Conservation (phyloP, 2,329 filamentous ascomycete genomes). For the Orbilia ellipsospora region DNA sequence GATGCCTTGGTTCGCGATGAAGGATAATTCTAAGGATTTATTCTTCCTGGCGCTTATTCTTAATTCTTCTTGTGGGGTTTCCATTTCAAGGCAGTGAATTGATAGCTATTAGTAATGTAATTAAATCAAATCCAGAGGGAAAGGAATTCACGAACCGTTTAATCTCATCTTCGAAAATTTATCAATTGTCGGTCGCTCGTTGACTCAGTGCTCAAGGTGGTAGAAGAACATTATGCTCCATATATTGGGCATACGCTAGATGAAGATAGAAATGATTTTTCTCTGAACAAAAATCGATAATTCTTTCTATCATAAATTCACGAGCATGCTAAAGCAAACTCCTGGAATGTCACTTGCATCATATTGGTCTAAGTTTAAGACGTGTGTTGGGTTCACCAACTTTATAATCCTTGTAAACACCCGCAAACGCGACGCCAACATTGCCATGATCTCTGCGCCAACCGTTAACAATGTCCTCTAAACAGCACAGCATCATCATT, state of each 20-base stretch:
- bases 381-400: not conserved
- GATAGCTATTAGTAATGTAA: conserved; percentile 15
- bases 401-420: not conserved
- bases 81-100: not conserved
- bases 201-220: too few relatives aligned
- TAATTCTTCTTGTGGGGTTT: not conserved
- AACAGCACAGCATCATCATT: conserved; percentile 68
- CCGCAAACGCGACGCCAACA: conserved; percentile 9
- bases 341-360: not conserved
- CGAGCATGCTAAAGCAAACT: too few relatives aligned
- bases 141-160: not conserved
- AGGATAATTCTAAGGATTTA: too few relatives aligned
- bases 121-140: not conserved
- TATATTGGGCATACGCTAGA: too few relatives aligned
- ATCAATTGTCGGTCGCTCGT: too few relatives aligned
- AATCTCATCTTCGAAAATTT: too few relatives aligned
- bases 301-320: too few relatives aligned
- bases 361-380: too few relatives aligned
- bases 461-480: conserved; percentile 11
- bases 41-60: not conserved
- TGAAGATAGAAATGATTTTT: too few relatives aligned
- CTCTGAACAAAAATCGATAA: too few relatives aligned
- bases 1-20: too few relatives aligned
- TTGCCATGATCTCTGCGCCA: conserved; percentile 2
- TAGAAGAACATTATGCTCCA: too few relatives aligned